Base-by-base conservation (phyloP, 2,329 filamentous ascomycete species). In the Pestalotiopsis sp. region DNA sequence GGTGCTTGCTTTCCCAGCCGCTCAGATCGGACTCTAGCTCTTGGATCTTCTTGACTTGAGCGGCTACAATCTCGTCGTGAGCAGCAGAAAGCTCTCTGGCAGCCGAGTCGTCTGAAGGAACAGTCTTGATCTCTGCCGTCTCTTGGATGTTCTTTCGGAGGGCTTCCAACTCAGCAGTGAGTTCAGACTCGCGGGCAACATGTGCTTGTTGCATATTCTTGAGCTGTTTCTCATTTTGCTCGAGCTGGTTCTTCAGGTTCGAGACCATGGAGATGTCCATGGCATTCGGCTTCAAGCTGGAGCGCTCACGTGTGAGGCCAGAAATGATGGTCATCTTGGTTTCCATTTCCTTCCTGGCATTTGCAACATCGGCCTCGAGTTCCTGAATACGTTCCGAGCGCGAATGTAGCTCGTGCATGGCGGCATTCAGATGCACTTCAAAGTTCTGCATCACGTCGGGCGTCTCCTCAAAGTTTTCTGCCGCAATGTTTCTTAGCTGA, bases 261-360 rank as follows among this genome's bases (percentile, higher is more conserved):
- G 93, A 92, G 40, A 98, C 91, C 72, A 98, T 91, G 0, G 93
- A 95, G 78, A 98, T 97, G 77, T 99, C 96, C 77, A 97, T 91
- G 7, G 94, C 92, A 27, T 92, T 92, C 2, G 78, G 88, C 78
- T 95, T 94, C 82, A 98, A 87, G 81, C 94, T 98, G 3, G 94
- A 95, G 69, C 97, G 88, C 80, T 99, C 97, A 66, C 96, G 91
- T 3, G 96, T 97, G 71, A 99, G 85, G 6, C 96, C 96, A 38
- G 94, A 93, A 74, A 99, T 98, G 77, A 99, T 95, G 38, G 93
- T 93, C 85, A 95, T 94, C 87, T 99, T 99, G 71, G 89, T 91
- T 78, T 99, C 96, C 92, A 98, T 97, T 80, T 99, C 96, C 83
- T 94, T 97, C 84, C 93, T 96, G 25, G 94, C 89, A 4, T 90